Evolutionary conservation across 1,284 basidiomycete genomes (phyloP).

Genomic region (Gymnopus androsaceus): DNA sequence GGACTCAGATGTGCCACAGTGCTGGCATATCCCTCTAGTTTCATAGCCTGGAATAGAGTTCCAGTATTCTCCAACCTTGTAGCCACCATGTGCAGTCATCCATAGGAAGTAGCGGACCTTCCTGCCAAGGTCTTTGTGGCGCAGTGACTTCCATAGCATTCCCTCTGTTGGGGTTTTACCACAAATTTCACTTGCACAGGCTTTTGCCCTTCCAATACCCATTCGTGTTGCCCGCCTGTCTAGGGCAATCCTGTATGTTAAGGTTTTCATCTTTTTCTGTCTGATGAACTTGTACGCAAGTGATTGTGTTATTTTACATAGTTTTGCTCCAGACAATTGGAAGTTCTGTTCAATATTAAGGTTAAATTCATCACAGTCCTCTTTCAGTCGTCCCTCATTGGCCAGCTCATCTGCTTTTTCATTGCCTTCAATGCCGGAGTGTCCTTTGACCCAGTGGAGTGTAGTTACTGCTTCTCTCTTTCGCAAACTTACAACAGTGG

Average conservation of each 20-base stretch:
- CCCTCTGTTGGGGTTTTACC: neutral
- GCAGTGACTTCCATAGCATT: conserved; percentile 16
- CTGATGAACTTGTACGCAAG: conserved; percentile 19
- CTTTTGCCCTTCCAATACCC: conserved; percentile 9
- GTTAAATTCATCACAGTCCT: neutral
- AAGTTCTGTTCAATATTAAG: neutral
- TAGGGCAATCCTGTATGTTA: conserved; percentile 1
- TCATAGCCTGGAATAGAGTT: conserved; percentile 20
- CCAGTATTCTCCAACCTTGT: conserved; percentile 15
- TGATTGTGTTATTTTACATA: conserved; percentile 16
- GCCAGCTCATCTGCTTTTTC: conserved; percentile 18
- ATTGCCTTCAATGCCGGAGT: conserved; percentile 18
- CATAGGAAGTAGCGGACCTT: conserved; percentile 30
- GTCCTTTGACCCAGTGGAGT: conserved; percentile 23
- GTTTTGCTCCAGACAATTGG: conserved; percentile 13
- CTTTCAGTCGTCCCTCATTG: conserved; percentile 7
- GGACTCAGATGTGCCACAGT: conserved; percentile 19
- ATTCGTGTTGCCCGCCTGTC: neutral
- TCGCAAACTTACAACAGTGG: conserved; percentile 10
- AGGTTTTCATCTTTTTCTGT: neutral
- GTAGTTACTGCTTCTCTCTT: conserved; percentile 13
- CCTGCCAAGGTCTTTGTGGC: conserved; percentile 20
- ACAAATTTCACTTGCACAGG: neutral
- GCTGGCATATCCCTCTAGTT: conserved; percentile 19
- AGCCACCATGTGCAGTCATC: conserved; percentile 28